Conservation (phyloP, 768 basidiomycete species). For the Lentinula guzmanii region DNA sequence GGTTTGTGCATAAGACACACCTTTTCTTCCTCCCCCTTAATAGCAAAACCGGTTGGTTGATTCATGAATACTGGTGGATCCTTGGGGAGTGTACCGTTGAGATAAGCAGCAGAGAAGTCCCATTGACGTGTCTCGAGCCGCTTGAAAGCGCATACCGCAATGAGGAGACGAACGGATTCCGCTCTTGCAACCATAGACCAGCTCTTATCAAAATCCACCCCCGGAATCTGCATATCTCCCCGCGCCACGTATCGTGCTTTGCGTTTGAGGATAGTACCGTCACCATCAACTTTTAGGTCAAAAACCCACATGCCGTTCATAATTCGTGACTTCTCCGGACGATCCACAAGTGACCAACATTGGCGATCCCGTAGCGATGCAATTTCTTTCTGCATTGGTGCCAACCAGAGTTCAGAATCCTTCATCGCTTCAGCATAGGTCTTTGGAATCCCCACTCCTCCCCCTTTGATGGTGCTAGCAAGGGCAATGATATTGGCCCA, state of each 20-base stretch:
- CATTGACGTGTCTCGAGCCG: slow-evolving; percentile 3
- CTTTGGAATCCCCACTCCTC: not conserved
- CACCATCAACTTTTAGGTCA: slow-evolving; percentile 17
- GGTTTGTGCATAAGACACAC: no score
- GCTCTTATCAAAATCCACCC: slow-evolving; percentile 17
- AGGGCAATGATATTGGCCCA: not conserved
- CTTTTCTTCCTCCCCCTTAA: slow-evolving; percentile 6
- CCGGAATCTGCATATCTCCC: slow-evolving; percentile 23
- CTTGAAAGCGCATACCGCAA: not conserved
- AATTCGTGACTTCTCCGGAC: not conserved
- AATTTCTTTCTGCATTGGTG: not conserved
- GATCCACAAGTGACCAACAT: not conserved
- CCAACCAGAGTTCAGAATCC: not conserved
- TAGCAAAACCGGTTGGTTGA: slow-evolving; percentile 13
- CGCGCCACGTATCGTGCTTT: slow-evolving; percentile 20
- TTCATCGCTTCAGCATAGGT: not conserved
- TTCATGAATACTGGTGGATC: slow-evolving; percentile 14
- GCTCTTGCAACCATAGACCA: slow-evolving; percentile 8
- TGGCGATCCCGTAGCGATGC: not conserved
- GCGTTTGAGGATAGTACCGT: slow-evolving; percentile 16
- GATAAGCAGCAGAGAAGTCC: slow-evolving; percentile 14
- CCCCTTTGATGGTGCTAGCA: not conserved
- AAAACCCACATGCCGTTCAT: slow-evolving; percentile 1
- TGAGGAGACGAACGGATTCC: slow-evolving; percentile 1
- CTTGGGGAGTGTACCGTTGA: slow-evolving; percentile 11